A percentile compares a stretch with the other conserved stretches of the same genome.
Evolutionary conservation across 306 rosid genomes (phyloP).

Genomic region (Trifolium repens): DNA sequence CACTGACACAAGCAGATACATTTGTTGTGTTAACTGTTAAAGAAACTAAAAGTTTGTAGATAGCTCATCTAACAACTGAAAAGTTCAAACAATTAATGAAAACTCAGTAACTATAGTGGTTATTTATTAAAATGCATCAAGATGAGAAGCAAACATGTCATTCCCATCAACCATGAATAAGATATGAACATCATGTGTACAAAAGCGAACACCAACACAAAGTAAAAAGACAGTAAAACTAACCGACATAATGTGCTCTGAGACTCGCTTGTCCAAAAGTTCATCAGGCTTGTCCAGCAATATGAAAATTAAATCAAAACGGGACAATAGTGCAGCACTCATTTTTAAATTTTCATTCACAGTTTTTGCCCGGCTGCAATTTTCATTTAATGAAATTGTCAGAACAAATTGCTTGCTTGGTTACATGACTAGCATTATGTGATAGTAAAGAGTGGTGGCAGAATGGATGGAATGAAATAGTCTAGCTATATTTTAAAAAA

Average conservation of each 20-base stretch:
- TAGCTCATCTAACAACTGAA: conserved; percentile 12
- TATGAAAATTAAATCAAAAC: conserved; percentile 93
- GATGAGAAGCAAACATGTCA: conserved; percentile 20
- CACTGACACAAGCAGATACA: not conserved
- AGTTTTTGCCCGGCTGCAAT: conserved; percentile 94
- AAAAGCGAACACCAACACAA: conserved; percentile 13
- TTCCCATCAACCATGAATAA: conserved; percentile 38
- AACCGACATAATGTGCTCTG: conserved; percentile 97
- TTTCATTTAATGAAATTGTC: conserved; percentile 25
- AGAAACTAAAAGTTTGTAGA: conserved; percentile 25
- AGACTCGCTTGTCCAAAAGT: conserved; percentile 86
- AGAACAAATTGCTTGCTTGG: conserved; percentile 31
- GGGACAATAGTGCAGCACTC: conserved; percentile 85
- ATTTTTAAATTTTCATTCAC: conserved; percentile 97
- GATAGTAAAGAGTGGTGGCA: conserved; percentile 19
- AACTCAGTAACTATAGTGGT: not conserved
- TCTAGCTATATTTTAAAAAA: not conserved
- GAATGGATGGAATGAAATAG: not conserved
- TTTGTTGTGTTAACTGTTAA: not conserved
- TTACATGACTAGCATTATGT: conserved; percentile 25
- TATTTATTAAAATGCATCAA: conserved; percentile 21
- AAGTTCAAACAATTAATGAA: conserved; percentile 8
- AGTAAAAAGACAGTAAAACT: conserved; percentile 50
- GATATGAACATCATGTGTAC: conserved; percentile 31
- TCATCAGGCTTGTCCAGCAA: conserved; percentile 97